These are phyloP conservation scores for Barnettozyma pratensis DNA, from an alignment of 805 yeast species.

Conservation along the genomic window DNA sequence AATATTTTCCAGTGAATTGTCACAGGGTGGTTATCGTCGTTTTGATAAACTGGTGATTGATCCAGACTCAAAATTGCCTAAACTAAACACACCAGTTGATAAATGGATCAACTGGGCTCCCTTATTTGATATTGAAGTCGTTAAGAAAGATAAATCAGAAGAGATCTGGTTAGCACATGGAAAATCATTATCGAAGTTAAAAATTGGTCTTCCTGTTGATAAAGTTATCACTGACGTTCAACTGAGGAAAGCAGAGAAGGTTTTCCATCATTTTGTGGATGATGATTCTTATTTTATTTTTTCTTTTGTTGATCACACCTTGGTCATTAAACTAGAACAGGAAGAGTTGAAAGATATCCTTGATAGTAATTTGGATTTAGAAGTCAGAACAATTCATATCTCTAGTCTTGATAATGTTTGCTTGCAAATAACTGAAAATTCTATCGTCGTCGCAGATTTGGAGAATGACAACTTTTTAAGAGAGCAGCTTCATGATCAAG, in stretches of 20 bases:
- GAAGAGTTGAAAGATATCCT: conserved; percentile 24
- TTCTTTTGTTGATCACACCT: conserved; percentile 34
- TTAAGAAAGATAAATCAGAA: conserved; percentile 24
- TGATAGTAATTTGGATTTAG: conserved; percentile 18
- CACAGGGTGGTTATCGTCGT: conserved; percentile 33
- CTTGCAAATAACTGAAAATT: conserved; percentile 21
- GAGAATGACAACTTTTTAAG: conserved; percentile 5
- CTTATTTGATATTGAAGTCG: conserved; percentile 34
- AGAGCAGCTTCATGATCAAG: conserved; percentile 5
- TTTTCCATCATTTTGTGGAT: conserved; percentile 14
- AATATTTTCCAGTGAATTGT: conserved; percentile 36
- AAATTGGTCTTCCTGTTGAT: conserved; percentile 15
- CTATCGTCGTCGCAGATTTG: conserved; percentile 19
- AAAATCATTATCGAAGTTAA: conserved; percentile 14
- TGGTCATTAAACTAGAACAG: conserved; percentile 29
- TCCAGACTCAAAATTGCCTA: conserved; percentile 8
- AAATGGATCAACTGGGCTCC: conserved; percentile 46
- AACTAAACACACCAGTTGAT: conserved; percentile 9
- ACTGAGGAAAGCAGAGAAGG: conserved; percentile 13
- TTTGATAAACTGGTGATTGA: conserved; percentile 24
- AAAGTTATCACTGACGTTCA: conserved; percentile 14
- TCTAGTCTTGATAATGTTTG: conserved; percentile 15
- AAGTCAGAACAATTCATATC: conserved; percentile 12
- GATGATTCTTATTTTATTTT: conserved; percentile 28
- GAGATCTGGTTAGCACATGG: conserved; percentile 35